Percentiles rank a stretch among this genome's conserved stretches.
phyloP scores from a whole-genome alignment of 208 protist species.

The Leishmania martiniquensis region DNA sequence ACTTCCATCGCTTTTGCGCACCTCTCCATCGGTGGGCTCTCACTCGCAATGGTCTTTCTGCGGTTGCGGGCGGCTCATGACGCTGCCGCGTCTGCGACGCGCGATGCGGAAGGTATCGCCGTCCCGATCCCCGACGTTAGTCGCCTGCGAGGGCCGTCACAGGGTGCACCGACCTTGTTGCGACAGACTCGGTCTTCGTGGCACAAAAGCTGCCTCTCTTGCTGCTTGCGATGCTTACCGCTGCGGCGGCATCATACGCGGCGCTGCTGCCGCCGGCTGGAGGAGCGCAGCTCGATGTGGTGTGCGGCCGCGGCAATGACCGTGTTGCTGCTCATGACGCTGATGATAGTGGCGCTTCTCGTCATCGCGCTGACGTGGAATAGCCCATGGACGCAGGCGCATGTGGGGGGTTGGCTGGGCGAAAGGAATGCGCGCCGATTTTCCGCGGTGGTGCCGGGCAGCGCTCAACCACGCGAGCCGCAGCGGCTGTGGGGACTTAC shows the following conservation, averaged over 20 bases:
- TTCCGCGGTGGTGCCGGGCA: conserved; percentile 14
- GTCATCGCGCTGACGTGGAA: conserved; percentile 23
- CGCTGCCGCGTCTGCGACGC: neutral
- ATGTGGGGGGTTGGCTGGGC: conserved; percentile 12
- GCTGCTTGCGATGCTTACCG: neutral
- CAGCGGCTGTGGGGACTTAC: conserved; percentile 7
- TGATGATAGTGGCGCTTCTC: neutral
- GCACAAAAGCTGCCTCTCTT: neutral
- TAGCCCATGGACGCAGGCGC: conserved; percentile 11
- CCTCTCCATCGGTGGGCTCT: too few species aligned
- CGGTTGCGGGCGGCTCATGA: conserved; percentile 9
- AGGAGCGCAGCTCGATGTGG: conserved; percentile 6
- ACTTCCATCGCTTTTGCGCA: too few species aligned
- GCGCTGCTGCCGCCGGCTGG: conserved; percentile 14
- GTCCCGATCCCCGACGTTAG: neutral
- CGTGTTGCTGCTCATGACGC: conserved; percentile 12
- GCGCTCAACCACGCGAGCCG: conserved; percentile 22
- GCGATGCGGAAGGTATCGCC: conserved; percentile 3
- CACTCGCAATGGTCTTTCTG: conserved; percentile 10
- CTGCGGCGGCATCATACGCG: neutral
- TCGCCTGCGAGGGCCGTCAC: neutral
- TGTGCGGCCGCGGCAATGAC: neutral
- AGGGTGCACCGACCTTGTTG: neutral
- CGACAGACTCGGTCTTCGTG: neutral
- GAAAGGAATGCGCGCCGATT: neutral